Percentiles rank a stretch among this genome's conserved stretches.
Evolutionary conservation across 164 flowering plant genomes (phyloP).

Genomic region (Kalanchoe fedtschenkoi): DNA sequence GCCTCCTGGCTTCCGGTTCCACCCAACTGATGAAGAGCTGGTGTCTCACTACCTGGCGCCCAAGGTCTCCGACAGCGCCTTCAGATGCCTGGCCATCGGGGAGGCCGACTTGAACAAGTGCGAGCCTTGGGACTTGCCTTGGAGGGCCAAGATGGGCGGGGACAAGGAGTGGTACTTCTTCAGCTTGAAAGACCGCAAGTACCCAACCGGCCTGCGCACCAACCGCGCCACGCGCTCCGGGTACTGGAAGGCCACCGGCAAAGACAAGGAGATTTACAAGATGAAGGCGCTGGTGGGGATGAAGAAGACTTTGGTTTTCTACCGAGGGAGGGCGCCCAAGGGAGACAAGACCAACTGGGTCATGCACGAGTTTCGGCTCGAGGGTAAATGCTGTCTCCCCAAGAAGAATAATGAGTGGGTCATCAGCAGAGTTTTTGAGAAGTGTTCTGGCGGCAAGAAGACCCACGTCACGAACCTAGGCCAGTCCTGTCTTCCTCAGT

Average conservation of each 20-base stretch:
- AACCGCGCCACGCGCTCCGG: constrained; percentile 6
- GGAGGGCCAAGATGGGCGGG: constrained; percentile 8
- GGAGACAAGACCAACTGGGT: constrained; percentile 7
- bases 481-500: constrained; percentile 5
- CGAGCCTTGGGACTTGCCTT: constrained; percentile 9
- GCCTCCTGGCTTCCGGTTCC: constrained; percentile 5
- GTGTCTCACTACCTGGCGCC: constrained; percentile 5
- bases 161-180: constrained; percentile 8
- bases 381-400: constrained; percentile 7
- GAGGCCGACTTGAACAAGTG: constrained; percentile 8
- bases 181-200: constrained; percentile 3
- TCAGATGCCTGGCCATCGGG: not conserved
- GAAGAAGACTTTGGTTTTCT: constrained; percentile 9
- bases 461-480: not conserved
- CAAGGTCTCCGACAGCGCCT: not conserved
- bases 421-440: constrained; percentile 7
- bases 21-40: constrained; percentile 5
- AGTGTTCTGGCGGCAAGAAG: constrained; percentile 2
- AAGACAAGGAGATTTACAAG: constrained; percentile 8
- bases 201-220: constrained; percentile 3
- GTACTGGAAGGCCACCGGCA: constrained; percentile 8
- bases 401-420: constrained; percentile 4
- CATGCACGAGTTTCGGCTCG: constrained; percentile 8
- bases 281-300: constrained; percentile 3
- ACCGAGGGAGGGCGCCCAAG: constrained; percentile 3